Conservation (phyloP, 306 rosid genomes). For the Cicer chorassanicum region DNA sequence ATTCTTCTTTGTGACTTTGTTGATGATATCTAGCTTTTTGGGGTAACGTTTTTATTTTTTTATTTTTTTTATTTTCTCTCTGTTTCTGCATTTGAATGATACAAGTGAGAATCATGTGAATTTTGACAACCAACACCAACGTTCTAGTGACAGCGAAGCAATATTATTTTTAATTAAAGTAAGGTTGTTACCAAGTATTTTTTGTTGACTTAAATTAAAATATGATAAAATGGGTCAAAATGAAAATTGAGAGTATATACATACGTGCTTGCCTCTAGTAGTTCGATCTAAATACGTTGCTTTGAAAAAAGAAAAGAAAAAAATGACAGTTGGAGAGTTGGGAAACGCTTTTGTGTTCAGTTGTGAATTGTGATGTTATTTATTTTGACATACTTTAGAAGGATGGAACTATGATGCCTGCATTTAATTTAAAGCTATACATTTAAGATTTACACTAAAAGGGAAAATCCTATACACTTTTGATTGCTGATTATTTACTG, state of each 20-base stretch:
- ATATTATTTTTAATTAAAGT: conserved; percentile 29
- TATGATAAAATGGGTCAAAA: background rate
- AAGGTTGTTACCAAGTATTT: background rate
- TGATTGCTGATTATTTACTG: too few relatives aligned
- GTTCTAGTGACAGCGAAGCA: conserved; percentile 62
- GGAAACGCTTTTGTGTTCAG: too few relatives aligned
- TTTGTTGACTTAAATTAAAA: conserved; percentile 37
- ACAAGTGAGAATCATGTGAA: conserved; percentile 59
- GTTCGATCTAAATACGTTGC: background rate
- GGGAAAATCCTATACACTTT: too few relatives aligned
- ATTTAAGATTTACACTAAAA: too few relatives aligned
- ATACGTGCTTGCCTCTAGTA: conserved; percentile 51
- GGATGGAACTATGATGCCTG: too few relatives aligned
- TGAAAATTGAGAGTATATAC: conserved; percentile 7
- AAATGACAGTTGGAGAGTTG: too few relatives aligned
- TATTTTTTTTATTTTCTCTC: background rate
- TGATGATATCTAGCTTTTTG: conserved; percentile 30
- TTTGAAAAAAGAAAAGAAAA: too few relatives aligned
- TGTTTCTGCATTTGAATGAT: conserved; percentile 52
- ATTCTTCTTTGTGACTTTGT: conserved; percentile 38
- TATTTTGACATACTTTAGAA: too few relatives aligned
- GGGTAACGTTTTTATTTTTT: conserved; percentile 12
- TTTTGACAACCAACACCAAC: conserved; percentile 63
- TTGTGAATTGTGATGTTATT: too few relatives aligned
- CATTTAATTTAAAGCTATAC: too few relatives aligned